Percentiles rank a stretch among this genome's conserved stretches.
Evolutionary conservation across 176 grass and related monocot genomes (phyloP).

Genomic region (Otatea glauca): DNA sequence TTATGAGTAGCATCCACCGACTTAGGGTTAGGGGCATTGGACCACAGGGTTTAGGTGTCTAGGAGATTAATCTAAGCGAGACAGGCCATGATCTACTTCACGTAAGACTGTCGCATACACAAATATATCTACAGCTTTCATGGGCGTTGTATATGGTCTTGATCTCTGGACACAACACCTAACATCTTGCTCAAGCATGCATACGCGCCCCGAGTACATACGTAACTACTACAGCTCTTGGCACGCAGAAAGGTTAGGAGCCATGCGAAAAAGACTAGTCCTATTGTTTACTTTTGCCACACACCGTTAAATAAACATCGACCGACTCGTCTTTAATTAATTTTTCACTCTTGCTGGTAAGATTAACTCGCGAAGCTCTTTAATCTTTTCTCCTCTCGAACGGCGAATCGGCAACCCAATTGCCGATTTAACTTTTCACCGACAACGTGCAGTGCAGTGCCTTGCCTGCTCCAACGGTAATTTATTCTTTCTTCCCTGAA

Average conservation of each 20-base stretch:
- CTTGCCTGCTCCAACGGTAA: constrained; percentile 30
- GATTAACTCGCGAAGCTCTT: neutral
- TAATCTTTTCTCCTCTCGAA: neutral
- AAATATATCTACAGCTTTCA: neutral
- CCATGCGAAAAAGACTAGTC: neutral
- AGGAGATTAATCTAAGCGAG: neutral
- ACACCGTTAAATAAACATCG: neutral
- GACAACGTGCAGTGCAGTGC: neutral
- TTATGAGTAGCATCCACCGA: neutral
- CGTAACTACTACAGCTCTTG: neutral
- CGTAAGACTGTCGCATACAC: neutral
- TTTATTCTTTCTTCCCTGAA: neutral
- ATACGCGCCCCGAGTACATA: neutral
- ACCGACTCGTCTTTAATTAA: neutral
- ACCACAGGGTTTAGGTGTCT: neutral
- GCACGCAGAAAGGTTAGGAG: neutral
- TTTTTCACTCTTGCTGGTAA: neutral
- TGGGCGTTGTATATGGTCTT: neutral
- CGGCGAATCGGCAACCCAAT: constrained; percentile 1
- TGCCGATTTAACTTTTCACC: neutral
- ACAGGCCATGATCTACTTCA: neutral
- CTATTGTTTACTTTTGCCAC: constrained; percentile 6
- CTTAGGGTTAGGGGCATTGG: neutral
- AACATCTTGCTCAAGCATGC: neutral
- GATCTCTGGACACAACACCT: neutral